Percentiles rank a stretch among this genome's conserved stretches.
phyloP scores from a whole-genome alignment of 192 early-diverging fungal genomes.

The Coemansia sp. region DNA sequence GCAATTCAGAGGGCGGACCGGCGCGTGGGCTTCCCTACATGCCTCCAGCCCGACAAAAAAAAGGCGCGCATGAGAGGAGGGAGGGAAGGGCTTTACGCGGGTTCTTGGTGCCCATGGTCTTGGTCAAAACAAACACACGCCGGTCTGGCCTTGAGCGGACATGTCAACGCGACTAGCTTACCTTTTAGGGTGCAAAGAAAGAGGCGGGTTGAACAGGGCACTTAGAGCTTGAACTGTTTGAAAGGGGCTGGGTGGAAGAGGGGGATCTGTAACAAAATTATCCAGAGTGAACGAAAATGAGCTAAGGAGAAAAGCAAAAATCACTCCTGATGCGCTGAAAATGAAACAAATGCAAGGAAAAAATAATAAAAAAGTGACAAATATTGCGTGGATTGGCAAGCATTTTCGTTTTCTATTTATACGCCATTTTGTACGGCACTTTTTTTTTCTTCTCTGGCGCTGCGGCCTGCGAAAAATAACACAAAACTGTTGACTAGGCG shows the following conservation, averaged over 20 bases:
- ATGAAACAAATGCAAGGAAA: neutral
- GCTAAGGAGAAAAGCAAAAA: neutral
- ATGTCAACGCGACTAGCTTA: neutral
- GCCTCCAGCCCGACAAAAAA: neutral
- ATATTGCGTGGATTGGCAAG: too few species aligned
- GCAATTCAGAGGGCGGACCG: neutral
- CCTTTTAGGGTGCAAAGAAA: neutral
- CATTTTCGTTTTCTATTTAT: neutral
- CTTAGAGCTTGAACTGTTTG: too few species aligned
- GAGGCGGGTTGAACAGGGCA: too few species aligned
- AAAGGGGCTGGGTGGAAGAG: too few species aligned
- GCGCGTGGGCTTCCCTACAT: too few species aligned
- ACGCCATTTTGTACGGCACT: neutral
- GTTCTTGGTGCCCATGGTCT: constrained; percentile 1
- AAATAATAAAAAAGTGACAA: too few species aligned
- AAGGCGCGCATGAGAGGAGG: neutral
- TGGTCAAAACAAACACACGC: neutral
- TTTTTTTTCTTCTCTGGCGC: too few species aligned
- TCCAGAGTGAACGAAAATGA: constrained; percentile 1
- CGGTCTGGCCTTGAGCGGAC: neutral
- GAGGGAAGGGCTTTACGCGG: neutral
- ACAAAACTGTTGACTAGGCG: too few species aligned
- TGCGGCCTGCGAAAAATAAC: too few species aligned
- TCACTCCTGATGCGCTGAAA: too few species aligned
- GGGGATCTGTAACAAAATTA: neutral